Conservation (phyloP, 306 rosid genomes). For the Begonia fuchsioides region DNA sequence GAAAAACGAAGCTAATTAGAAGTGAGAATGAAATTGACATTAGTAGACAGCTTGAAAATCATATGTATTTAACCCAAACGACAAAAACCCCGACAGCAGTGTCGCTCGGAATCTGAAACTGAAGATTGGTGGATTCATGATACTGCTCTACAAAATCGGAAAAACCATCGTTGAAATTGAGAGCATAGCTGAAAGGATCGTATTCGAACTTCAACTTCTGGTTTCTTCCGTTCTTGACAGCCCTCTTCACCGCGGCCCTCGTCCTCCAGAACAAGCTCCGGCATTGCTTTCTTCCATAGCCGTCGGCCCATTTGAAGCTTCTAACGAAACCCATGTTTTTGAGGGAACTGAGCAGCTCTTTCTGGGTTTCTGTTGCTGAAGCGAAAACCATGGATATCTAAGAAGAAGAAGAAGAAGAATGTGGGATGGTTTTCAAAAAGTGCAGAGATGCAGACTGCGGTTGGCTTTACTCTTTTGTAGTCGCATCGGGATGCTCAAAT, state of each 20-base stretch:
- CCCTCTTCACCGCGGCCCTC: constrained; percentile 53
- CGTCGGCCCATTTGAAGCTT: constrained; percentile 33
- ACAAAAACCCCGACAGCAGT: too few species aligned
- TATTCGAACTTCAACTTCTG: constrained; percentile 16
- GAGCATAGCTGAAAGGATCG: constrained; percentile 75
- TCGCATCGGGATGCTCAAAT: constrained; percentile 70
- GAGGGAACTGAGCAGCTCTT: too few species aligned
- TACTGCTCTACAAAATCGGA: constrained; percentile 15
- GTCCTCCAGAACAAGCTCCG: constrained; percentile 54
- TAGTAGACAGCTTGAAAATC: too few species aligned
- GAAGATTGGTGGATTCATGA: constrained; percentile 4
- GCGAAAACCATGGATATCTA: background rate
- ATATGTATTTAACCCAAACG: too few species aligned
- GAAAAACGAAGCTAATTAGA: too few species aligned
- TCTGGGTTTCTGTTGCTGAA: background rate
- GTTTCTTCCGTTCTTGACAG: constrained; percentile 23
- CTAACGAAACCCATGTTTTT: constrained; percentile 32
- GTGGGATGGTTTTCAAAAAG: constrained; percentile 1
- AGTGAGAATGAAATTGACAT: too few species aligned
- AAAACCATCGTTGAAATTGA: constrained; percentile 52
- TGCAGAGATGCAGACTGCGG: too few species aligned
- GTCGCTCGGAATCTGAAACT: too few species aligned
- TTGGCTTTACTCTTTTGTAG: too few species aligned
- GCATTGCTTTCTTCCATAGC: constrained; percentile 40
- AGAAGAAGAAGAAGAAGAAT: constrained; percentile 8